These are phyloP conservation scores for Pelargonium cotyledonis DNA, from an alignment of 441 rosid genomes.

Conservation along the genomic window DNA sequence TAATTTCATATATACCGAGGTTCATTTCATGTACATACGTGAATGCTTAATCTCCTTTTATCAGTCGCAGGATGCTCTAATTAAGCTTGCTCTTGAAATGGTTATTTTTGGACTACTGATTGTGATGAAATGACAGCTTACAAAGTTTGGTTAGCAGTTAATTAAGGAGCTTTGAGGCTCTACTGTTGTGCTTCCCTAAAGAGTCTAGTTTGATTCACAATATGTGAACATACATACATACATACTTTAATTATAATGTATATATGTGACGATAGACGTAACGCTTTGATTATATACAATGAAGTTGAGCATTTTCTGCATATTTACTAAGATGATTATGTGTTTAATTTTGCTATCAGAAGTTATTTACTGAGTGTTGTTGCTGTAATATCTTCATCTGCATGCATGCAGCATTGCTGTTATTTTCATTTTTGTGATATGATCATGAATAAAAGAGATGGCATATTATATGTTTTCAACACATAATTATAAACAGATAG, in stretches of 20 bases:
- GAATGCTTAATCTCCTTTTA: constrained; percentile 24
- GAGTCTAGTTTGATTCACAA: constrained; percentile 22
- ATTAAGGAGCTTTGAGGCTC: constrained; percentile 8
- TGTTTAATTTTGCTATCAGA: not conserved
- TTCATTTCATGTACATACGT: constrained; percentile 5
- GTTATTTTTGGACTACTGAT: too few relatives aligned
- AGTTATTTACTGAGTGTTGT: too few relatives aligned
- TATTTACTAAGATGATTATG: not conserved
- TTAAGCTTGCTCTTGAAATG: too few relatives aligned
- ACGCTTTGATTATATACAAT: constrained; percentile 16
- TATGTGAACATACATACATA: constrained; percentile 23
- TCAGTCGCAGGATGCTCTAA: constrained; percentile 25
- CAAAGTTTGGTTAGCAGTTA: constrained; percentile 12
- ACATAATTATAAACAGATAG: too few relatives aligned
- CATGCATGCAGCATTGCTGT: too few relatives aligned
- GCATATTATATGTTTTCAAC: too few relatives aligned
- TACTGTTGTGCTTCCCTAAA: not conserved
- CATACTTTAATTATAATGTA: not conserved
- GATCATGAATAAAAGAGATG: too few relatives aligned
- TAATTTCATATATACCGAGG: constrained; percentile 30
- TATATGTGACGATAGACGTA: constrained; percentile 8
- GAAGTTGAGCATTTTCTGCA: constrained; percentile 19
- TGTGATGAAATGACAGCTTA: constrained; percentile 4
- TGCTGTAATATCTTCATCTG: too few relatives aligned
- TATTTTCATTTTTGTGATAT: too few relatives aligned